Evolutionary conservation across 345 rosid species (phyloP).

Genomic region (Camelina hispida): DNA sequence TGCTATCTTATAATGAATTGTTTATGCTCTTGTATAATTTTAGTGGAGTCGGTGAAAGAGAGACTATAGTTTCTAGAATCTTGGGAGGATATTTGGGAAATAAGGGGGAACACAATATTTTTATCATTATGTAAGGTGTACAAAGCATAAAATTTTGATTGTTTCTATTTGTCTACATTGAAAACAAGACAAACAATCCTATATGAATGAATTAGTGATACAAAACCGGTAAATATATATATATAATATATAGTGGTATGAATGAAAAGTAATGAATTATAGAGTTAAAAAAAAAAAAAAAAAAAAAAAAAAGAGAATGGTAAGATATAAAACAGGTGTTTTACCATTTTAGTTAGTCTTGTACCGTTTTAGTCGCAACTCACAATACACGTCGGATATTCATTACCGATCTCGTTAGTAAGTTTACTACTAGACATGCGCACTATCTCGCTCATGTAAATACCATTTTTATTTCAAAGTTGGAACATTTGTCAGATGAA

Average conservation of each 20-base stretch:
- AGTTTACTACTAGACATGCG: too few relatives aligned
- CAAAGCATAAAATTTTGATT: not conserved
- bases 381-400: too few relatives aligned
- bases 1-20: not conserved
- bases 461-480: not conserved
- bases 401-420: too few relatives aligned
- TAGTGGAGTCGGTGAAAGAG: conserved; percentile 44
- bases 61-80: conserved; percentile 31
- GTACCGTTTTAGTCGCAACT: too few relatives aligned
- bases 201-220: too few relatives aligned
- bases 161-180: not conserved
- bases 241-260: too few relatives aligned
- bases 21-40: conserved; percentile 11
- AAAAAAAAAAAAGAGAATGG: too few relatives aligned
- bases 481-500: not conserved
- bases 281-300: too few relatives aligned
- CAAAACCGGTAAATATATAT: too few relatives aligned
- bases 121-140: conserved; percentile 30
- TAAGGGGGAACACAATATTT: not conserved
- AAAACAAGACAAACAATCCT: not conserved
- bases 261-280: too few relatives aligned
- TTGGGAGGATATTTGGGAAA: conserved; percentile 29
- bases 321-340: too few relatives aligned
- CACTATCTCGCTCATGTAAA: not conserved
- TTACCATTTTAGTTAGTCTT: too few relatives aligned